Percentiles rank a stretch among this genome's conserved stretches.
Conservation (phyloP, 495 filamentous ascomycete genomes). For the Neurospora cerealis region DNA sequence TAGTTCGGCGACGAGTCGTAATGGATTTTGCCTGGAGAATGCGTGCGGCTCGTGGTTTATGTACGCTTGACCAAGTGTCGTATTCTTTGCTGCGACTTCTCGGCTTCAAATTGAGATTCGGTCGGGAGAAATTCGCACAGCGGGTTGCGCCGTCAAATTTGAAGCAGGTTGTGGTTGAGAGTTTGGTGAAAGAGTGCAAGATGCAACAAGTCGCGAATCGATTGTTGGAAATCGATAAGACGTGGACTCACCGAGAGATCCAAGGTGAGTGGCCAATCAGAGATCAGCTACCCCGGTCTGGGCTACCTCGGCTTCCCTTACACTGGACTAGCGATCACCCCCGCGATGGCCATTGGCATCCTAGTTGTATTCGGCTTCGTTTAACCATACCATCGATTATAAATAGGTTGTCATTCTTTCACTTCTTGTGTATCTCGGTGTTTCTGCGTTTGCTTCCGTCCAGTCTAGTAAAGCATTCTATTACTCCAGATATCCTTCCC, state of each 20-base stretch:
- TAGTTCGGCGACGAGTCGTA: background rate
- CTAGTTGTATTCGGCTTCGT: background rate
- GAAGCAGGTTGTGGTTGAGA: background rate
- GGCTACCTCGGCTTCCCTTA: slow-evolving; percentile 11
- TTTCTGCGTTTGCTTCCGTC: background rate
- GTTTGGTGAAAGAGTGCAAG: background rate
- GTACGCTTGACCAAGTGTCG: background rate
- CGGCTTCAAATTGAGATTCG: background rate
- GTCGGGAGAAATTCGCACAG: background rate
- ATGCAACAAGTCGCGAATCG: background rate
- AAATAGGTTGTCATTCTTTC: background rate
- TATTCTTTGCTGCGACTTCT: background rate
- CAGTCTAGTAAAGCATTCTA: background rate
- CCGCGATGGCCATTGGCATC: background rate
- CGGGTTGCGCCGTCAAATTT: background rate
- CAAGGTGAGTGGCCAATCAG: slow-evolving; percentile 22
- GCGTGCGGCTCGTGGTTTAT: background rate
- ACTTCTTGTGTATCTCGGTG: background rate
- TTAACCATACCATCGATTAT: background rate
- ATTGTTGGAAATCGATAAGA: slow-evolving; percentile 6
- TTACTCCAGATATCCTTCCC: background rate
- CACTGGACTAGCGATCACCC: background rate
- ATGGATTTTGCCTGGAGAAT: background rate
- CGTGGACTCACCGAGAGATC: slow-evolving; percentile 7
- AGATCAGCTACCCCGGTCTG: slow-evolving; percentile 3